Evolutionary conservation across 2,329 filamentous ascomycete genomes (phyloP).

Genomic region (Drechslerella coelobrocha): DNA sequence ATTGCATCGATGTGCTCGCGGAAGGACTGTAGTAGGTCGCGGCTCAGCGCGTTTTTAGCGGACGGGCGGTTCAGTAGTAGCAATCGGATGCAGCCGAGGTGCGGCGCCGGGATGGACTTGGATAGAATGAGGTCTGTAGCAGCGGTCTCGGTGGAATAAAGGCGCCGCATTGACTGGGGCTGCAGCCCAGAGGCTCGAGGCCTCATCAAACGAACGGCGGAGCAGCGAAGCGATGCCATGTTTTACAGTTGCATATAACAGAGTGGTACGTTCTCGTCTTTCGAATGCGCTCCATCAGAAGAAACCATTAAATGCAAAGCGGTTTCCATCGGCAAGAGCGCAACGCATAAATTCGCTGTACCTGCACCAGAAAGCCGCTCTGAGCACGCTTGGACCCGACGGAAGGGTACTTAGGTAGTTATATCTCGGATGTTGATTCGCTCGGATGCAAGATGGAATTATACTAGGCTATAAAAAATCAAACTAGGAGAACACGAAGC

Average conservation of each 20-base stretch:
- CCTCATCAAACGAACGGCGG: not conserved
- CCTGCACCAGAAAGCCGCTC: too few relatives aligned
- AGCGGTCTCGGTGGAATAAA: conserved; percentile 19
- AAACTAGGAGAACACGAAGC: too few relatives aligned
- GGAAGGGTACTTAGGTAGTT: too few relatives aligned
- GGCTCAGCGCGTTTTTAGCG: conserved; percentile 90
- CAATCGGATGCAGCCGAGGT: conserved; percentile 82
- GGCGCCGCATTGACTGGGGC: conserved; percentile 1
- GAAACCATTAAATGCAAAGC: too few relatives aligned
- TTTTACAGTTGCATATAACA: not conserved
- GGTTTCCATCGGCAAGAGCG: too few relatives aligned
- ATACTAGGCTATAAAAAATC: too few relatives aligned
- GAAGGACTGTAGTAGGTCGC: conserved; percentile 74
- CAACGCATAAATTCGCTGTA: too few relatives aligned
- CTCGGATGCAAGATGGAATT: too few relatives aligned
- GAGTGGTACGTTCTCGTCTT: too few relatives aligned
- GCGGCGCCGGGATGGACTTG: conserved; percentile 70
- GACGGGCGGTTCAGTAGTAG: conserved; percentile 84
- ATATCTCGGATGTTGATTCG: too few relatives aligned
- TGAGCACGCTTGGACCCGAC: too few relatives aligned
- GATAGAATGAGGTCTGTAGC: conserved; percentile 32
- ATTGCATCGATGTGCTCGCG: conserved; percentile 75
- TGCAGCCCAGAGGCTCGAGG: not conserved
- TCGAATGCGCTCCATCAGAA: too few relatives aligned
- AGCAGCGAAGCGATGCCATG: conserved; percentile 39